Percentiles rank a stretch among this genome's conserved stretches.
phyloP scores from a whole-genome alignment of 1,139 yeast species.

The Tardiomyces blankii region DNA sequence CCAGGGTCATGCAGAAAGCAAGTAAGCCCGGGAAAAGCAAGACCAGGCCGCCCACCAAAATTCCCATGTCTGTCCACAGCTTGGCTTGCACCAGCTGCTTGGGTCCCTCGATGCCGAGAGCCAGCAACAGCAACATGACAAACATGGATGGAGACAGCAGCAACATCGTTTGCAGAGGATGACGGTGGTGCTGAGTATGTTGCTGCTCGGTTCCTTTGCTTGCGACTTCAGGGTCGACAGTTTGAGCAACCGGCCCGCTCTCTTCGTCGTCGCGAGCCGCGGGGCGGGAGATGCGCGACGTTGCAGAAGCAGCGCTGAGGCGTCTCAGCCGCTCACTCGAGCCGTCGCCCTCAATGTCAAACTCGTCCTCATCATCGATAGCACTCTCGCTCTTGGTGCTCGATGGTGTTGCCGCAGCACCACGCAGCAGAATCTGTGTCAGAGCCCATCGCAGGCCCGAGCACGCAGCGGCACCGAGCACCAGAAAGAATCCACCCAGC shows the following conservation, averaged over 20 bases:
- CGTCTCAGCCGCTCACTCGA: neutral
- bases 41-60: constrained; percentile 41
- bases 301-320: constrained; percentile 23
- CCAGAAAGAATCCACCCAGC: constrained; percentile 56
- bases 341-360: neutral
- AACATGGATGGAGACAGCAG: constrained; percentile 83
- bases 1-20: constrained; percentile 83
- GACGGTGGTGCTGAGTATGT: constrained; percentile 22
- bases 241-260: neutral
- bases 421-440: constrained; percentile 63
- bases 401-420: neutral
- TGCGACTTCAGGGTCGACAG: neutral
- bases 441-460: constrained; percentile 94
- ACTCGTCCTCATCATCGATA: neutral
- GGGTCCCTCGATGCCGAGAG: constrained; percentile 58
- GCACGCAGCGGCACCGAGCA: constrained; percentile 64
- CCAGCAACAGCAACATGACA: constrained; percentile 45
- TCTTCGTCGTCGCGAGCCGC: neutral
- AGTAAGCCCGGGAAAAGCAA: constrained; percentile 72
- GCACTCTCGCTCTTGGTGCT: neutral
- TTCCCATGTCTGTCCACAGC: constrained; percentile 54
- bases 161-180: constrained; percentile 76
- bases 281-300: neutral
- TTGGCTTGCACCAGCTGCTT: constrained; percentile 37
- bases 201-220: neutral